phyloP scores from a whole-genome alignment of 768 basidiomycete species.

The Lactifluus echinatus region DNA sequence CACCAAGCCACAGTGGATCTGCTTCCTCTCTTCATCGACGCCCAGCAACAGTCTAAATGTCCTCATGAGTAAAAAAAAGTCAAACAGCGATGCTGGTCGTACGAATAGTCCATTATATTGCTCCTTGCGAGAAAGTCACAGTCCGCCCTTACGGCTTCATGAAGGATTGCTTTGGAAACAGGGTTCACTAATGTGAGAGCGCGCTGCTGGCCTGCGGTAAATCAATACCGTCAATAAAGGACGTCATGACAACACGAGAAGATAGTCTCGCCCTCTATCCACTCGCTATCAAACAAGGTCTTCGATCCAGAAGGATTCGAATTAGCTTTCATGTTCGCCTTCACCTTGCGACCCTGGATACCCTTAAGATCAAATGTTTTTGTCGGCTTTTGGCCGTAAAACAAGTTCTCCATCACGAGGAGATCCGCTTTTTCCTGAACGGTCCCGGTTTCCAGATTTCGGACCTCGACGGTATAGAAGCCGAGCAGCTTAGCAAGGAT shows the following conservation, averaged over 20 bases:
- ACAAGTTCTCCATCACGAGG: conserved; percentile 80
- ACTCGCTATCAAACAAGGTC: conserved; percentile 75
- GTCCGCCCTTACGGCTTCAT: conserved; percentile 59
- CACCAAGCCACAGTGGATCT: conserved; percentile 71
- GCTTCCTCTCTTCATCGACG: conserved; percentile 54
- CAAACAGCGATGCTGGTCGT: conserved; percentile 22
- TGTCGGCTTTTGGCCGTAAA: conserved; percentile 56
- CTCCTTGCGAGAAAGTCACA: conserved; percentile 65
- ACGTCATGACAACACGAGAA: neutral
- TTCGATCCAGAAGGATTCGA: conserved; percentile 34
- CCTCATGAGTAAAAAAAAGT: neutral
- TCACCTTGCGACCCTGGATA: conserved; percentile 69
- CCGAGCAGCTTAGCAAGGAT: conserved; percentile 73
- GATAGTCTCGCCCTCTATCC: conserved; percentile 54
- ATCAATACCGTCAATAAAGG: neutral
- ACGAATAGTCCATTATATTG: conserved; percentile 88
- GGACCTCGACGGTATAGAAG: conserved; percentile 71
- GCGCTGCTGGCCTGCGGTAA: conserved; percentile 48
- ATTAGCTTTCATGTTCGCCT: conserved; percentile 43
- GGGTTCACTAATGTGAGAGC: conserved; percentile 58
- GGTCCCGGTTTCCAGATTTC: conserved; percentile 59
- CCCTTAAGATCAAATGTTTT: conserved; percentile 81
- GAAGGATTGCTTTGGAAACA: conserved; percentile 63
- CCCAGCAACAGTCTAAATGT: conserved; percentile 55
- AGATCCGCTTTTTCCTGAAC: conserved; percentile 65